Evolutionary conservation across 805 yeast genomes (phyloP).

Genomic region (Kregervanrija pseudodelftensis): DNA sequence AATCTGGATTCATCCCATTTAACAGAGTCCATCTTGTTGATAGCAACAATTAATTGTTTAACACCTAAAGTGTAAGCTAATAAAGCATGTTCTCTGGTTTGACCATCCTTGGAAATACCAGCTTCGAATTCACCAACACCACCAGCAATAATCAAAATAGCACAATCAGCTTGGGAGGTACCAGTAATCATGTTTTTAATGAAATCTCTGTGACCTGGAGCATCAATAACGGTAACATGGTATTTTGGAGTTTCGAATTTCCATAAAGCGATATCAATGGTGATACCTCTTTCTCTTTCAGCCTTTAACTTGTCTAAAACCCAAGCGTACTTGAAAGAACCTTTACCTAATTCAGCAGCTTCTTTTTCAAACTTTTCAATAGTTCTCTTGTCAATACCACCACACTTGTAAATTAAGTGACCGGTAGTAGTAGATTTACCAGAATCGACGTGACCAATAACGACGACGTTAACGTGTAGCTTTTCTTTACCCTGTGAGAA

Average conservation of each 20-base stretch:
- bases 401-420: constrained; percentile 98
- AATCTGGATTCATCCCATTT: constrained; percentile 80
- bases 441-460: constrained; percentile 99
- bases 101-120: constrained; percentile 92
- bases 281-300: constrained; percentile 96
- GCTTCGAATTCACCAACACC: constrained; percentile 95
- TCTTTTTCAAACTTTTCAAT: constrained; percentile 97
- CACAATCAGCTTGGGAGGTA: constrained; percentile 91
- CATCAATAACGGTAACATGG: constrained; percentile 87
- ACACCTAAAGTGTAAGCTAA: constrained; percentile 88
- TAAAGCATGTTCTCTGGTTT: constrained; percentile 92
- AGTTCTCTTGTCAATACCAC: constrained; percentile 99
- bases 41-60: constrained; percentile 78
- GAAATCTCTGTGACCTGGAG: constrained; percentile 96
- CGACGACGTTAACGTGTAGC: constrained; percentile 99
- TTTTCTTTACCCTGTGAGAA: constrained; percentile 78
- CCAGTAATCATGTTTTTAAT: constrained; percentile 95
- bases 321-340: constrained; percentile 98
- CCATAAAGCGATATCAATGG: constrained; percentile 90
- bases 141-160: constrained; percentile 84
- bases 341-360: constrained; percentile 96
- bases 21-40: constrained; percentile 93
- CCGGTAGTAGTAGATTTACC: constrained; percentile 99
- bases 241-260: constrained; percentile 88
- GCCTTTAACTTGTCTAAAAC: constrained; percentile 93